These are phyloP conservation scores for Morella rubra DNA, from an alignment of 306 rosid species.

Conservation along the genomic window DNA sequence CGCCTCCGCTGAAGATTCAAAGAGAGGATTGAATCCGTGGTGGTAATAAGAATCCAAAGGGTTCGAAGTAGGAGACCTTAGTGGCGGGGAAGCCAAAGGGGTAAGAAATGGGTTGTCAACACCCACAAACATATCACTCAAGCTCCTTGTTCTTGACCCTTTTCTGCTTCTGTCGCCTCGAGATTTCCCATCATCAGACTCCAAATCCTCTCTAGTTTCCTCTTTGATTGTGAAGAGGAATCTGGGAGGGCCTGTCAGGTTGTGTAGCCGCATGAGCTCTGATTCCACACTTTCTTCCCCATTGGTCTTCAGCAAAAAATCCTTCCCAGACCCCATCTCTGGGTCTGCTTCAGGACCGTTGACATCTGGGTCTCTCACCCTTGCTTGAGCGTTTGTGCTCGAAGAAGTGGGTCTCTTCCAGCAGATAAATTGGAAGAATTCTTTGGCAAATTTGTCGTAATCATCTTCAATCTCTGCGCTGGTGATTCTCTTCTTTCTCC, in stretches of 20 bases:
- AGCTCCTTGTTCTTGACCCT: slow-evolving; percentile 68
- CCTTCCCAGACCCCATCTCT: slow-evolving; percentile 52
- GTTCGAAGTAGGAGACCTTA: slow-evolving; percentile 45
- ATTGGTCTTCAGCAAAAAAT: slow-evolving; percentile 41
- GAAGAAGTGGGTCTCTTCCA: slow-evolving; percentile 41
- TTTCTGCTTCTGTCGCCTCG: slow-evolving; percentile 53
- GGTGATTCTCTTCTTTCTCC: slow-evolving; percentile 61
- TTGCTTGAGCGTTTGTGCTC: slow-evolving; percentile 1
- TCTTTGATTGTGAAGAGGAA: slow-evolving; percentile 88
- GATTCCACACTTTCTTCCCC: slow-evolving; percentile 67
- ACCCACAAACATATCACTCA: slow-evolving; percentile 53
- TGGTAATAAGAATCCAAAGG: slow-evolving; percentile 51
- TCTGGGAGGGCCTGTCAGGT: slow-evolving; percentile 81
- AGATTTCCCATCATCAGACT: slow-evolving; percentile 73
- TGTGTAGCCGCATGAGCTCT: slow-evolving; percentile 88
- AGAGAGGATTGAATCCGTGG: slow-evolving; percentile 82
- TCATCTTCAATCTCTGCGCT: slow-evolving; percentile 51
- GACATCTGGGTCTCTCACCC: slow-evolving; percentile 30
- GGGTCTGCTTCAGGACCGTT: slow-evolving; percentile 38
- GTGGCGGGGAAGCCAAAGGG: slow-evolving; percentile 59
- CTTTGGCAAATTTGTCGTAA: slow-evolving; percentile 45
- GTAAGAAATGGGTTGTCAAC: slow-evolving; percentile 52
- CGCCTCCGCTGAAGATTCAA: slow-evolving; percentile 56
- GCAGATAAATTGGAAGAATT: slow-evolving; percentile 43
- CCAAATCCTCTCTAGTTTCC: slow-evolving; percentile 89